These are phyloP conservation scores for Pseudoperonospora humuli DNA, from an alignment of 352 stramenopile genomes.

Conservation along the genomic window DNA sequence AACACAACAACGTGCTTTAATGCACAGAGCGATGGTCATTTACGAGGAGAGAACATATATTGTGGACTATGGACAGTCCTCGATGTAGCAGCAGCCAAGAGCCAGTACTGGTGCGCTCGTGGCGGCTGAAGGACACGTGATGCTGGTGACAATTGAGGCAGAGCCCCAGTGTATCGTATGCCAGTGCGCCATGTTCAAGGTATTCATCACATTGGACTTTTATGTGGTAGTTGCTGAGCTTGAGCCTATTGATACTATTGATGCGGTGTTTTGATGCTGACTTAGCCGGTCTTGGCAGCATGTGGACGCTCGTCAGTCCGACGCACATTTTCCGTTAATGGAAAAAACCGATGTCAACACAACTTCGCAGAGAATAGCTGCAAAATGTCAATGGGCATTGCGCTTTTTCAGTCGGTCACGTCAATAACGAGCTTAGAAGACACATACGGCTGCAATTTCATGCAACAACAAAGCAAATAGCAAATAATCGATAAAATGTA, in stretches of 20 bases:
- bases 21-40: no score
- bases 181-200: slow-evolving; percentile 46
- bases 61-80: background rate
- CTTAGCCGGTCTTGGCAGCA: slow-evolving; percentile 30
- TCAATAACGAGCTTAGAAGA: no score
- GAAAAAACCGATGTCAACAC: no score
- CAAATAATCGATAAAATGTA: no score
- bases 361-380: no score
- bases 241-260: background rate
- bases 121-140: slow-evolving; percentile 16
- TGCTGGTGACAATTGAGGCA: slow-evolving; percentile 11
- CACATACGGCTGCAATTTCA: no score
- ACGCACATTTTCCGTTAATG: no score
- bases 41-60: no score
- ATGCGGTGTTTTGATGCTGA: background rate
- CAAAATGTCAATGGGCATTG: no score
- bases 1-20: no score
- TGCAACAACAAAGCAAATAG: no score
- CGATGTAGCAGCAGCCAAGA: slow-evolving; percentile 5
- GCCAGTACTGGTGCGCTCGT: slow-evolving; percentile 11
- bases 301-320: slow-evolving; percentile 54
- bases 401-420: no score
- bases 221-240: background rate
- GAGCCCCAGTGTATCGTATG: slow-evolving; percentile 55
- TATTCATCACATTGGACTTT: slow-evolving; percentile 1